Base-by-base conservation (phyloP, 148 eudicot genomes). In the Rhododendron griersonianum region DNA sequence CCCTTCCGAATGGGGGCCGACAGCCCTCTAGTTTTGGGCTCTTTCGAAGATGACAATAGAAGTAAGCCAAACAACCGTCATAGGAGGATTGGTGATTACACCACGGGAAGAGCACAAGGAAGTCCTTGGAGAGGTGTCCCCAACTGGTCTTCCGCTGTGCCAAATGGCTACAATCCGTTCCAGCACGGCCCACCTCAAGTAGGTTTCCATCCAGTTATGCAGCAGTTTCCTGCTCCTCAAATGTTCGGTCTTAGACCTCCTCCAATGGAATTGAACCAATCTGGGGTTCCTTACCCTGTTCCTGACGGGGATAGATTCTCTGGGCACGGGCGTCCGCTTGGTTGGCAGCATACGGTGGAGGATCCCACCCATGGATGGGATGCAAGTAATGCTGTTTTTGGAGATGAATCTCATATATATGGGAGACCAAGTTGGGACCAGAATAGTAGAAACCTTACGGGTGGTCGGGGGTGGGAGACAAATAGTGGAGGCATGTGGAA, bases 311-410 rank as follows among this genome's bases (percentile, higher is more conserved):
- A 95, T 51, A 86, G 97, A 47, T 94, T 94, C 86, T 61, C 91
- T 53, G 92, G 93, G 83, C 96, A 90, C 88, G 91, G 90, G 53
- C 91, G 93, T 16, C 94, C 96, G 11, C 88, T 92, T 88, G 97
- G 96, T 63, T 95, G 98, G 98, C 93, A 88, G 73, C 93, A 92
- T 87, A 88, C 91, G 87, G 90, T 88, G 15, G 98, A 94, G 69
- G 95, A 92, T 71, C 90, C 94, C n/a, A 93, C 92, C 51, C 93
- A 88, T 86, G 93, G 89, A 59, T 96, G 99, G 99, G 96, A 95
- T 88, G 87, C 93, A 71, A 93, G 85, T 74, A 96, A 90, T 85
- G 87, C 93, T 84, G 92, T 92, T 33, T 92, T 88, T 79, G 90
- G 98, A 86, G 95, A 95, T 51, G 98, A 95, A 74, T 81, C 94